Percentiles rank a stretch among this genome's conserved stretches.
These are phyloP conservation scores for Pythium rhizo-oryzae DNA, from an alignment of 352 stramenopile genomes.

Conservation along the genomic window DNA sequence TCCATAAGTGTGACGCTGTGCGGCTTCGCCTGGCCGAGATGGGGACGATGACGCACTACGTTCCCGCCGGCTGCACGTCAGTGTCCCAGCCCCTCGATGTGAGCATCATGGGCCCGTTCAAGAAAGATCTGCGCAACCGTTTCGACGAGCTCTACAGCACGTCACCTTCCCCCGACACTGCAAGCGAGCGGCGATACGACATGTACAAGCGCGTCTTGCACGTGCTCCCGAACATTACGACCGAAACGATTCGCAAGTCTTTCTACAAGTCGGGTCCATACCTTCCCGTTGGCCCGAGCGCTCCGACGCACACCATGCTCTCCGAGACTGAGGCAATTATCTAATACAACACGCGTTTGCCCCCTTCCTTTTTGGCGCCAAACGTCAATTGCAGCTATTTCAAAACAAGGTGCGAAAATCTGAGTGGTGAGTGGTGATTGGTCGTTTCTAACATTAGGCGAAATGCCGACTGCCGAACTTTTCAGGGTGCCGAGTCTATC, in stretches of 20 bases:
- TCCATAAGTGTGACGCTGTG: conserved; percentile 13
- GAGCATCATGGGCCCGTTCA: conserved; percentile 21
- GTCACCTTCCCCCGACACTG: not conserved
- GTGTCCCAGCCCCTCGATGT: conserved; percentile 24
- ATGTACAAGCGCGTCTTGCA: conserved; percentile 17
- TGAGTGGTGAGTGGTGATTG: conserved; percentile 3
- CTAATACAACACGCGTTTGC: not conserved
- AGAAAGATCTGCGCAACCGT: not conserved
- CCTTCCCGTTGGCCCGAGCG: conserved; percentile 1
- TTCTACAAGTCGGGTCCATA: conserved; percentile 15
- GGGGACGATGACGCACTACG: conserved; percentile 10
- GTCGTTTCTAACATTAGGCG: not conserved
- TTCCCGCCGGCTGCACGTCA: conserved; percentile 9
- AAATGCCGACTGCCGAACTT: not conserved
- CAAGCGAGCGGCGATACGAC: conserved; percentile 4
- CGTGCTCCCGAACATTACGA: conserved; percentile 3
- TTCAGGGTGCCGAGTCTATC: conserved; percentile 11
- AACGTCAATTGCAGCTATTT: not conserved
- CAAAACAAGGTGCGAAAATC: conserved; percentile 13
- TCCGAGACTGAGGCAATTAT: not conserved
- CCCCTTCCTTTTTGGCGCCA: not conserved
- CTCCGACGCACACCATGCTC: not conserved
- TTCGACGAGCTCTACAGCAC: conserved; percentile 2
- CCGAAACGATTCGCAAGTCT: conserved; percentile 1
- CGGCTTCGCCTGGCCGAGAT: conserved; percentile 9